Evolutionary conservation across 129 eudicot species (phyloP).

Genomic region (Centaurea solstitialis): DNA sequence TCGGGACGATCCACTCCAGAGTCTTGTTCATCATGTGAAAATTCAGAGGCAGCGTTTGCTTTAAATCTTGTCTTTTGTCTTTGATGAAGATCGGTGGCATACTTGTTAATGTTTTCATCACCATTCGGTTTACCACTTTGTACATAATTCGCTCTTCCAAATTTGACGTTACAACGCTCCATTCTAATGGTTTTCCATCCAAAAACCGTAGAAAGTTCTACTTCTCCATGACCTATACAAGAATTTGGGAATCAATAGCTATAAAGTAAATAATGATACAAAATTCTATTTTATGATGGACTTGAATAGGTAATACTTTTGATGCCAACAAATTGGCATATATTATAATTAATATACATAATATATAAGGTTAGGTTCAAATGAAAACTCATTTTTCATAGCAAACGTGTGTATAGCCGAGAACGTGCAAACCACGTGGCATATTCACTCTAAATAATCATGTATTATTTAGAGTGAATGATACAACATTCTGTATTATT

Average conservation of each 20-base stretch:
- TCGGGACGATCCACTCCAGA: background rate
- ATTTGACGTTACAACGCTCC: background rate
- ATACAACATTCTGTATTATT: too few species aligned
- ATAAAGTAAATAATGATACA: background rate
- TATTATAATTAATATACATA: too few species aligned
- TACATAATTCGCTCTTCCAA: background rate
- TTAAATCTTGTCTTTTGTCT: background rate
- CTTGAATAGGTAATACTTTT: too few species aligned
- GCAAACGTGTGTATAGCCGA: too few species aligned
- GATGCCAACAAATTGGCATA: too few species aligned
- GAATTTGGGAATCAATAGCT: background rate
- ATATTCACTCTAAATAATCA: too few species aligned
- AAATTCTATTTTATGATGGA: background rate
- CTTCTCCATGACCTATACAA: background rate
- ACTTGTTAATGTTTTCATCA: background rate
- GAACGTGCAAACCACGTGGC: too few species aligned
- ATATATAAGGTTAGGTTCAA: too few species aligned
- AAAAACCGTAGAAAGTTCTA: slow-evolving; percentile 16
- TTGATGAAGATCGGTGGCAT: background rate
- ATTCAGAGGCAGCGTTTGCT: slow-evolving; percentile 8
- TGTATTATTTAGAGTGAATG: too few species aligned
- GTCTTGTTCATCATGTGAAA: slow-evolving; percentile 5
- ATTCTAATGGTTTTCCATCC: slow-evolving; percentile 6
- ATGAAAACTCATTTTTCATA: too few species aligned
- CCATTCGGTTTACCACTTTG: background rate